These are phyloP conservation scores for Camelina hispida DNA, from an alignment of 345 rosid species.

Conservation along the genomic window DNA sequence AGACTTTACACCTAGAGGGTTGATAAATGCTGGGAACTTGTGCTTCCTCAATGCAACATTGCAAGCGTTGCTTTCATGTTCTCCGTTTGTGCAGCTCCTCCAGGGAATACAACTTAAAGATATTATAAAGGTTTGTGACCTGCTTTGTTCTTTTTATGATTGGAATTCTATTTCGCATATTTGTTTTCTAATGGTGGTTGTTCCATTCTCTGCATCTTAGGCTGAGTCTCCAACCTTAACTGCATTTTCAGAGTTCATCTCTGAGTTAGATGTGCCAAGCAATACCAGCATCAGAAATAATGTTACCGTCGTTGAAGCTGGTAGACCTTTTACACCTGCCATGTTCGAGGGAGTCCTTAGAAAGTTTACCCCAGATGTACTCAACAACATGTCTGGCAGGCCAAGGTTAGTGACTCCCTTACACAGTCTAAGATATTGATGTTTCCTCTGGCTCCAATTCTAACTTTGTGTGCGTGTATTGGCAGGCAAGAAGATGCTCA, in stretches of 20 bases:
- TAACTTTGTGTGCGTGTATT: constrained; percentile 27
- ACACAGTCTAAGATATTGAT: background rate
- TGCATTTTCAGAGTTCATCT: constrained; percentile 76
- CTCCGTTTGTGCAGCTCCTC: constrained; percentile 85
- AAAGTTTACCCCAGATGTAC: constrained; percentile 86
- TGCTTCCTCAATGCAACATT: constrained; percentile 94
- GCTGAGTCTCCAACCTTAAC: constrained; percentile 73
- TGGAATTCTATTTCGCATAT: background rate
- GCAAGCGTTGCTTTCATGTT: constrained; percentile 87
- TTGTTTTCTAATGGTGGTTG: constrained; percentile 5
- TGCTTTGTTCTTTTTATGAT: constrained; percentile 6
- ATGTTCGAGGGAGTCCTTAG: constrained; percentile 87
- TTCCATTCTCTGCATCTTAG: constrained; percentile 50
- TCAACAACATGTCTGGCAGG: constrained; percentile 71
- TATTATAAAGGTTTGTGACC: constrained; percentile 63
- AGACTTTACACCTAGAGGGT: constrained; percentile 73
- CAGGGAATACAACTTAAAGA: constrained; percentile 58
- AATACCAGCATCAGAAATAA: constrained; percentile 58
- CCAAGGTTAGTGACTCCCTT: constrained; percentile 69
- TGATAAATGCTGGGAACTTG: constrained; percentile 81
- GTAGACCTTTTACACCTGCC: constrained; percentile 75
- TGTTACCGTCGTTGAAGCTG: constrained; percentile 54
- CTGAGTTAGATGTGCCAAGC: constrained; percentile 61
- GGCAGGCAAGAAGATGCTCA: constrained; percentile 99
- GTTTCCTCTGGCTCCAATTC: background rate